Evolutionary conservation across 331 rosid genomes (phyloP).

Genomic region (Phaseolus coccineus): DNA sequence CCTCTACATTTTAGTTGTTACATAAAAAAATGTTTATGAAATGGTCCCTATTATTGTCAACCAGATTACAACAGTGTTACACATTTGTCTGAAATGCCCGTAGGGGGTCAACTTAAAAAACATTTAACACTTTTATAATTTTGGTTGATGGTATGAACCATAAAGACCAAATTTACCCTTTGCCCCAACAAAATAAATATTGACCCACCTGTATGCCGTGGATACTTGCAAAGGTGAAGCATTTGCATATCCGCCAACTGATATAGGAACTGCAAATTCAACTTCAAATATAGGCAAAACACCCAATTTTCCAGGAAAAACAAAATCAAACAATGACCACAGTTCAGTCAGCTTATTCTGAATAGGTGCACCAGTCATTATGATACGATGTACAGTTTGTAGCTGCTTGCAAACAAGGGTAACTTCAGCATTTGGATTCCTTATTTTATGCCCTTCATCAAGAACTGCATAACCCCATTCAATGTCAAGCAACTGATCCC

Average conservation of each 20-base stretch:
- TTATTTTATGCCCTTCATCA: slow-evolving; percentile 94
- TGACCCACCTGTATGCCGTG: slow-evolving; percentile 86
- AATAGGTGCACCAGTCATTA: slow-evolving; percentile 97
- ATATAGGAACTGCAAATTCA: slow-evolving; percentile 96
- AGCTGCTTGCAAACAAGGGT: slow-evolving; percentile 95
- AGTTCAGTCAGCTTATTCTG: slow-evolving; percentile 93
- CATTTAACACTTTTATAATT: background rate
- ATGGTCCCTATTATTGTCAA: background rate
- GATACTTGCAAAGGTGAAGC: slow-evolving; percentile 99
- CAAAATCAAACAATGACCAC: slow-evolving; percentile 99
- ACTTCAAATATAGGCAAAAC: slow-evolving; percentile 98
- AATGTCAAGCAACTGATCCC: slow-evolving; percentile 79
- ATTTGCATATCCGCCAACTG: slow-evolving; percentile 97
- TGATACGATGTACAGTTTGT: slow-evolving; percentile 91
- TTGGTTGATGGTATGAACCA: background rate
- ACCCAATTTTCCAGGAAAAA: slow-evolving; percentile 98
- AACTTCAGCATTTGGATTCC: slow-evolving; percentile 95
- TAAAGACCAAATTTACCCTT: background rate
- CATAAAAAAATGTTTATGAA: background rate
- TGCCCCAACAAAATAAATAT: slow-evolving; percentile 5
- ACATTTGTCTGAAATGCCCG: background rate
- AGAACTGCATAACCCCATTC: slow-evolving; percentile 97
- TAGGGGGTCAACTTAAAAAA: background rate
- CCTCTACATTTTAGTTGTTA: background rate
- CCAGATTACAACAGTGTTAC: background rate